Evolutionary conservation across 495 filamentous ascomycete species (phyloP).

Genomic region (Xylaria bambusicola): DNA sequence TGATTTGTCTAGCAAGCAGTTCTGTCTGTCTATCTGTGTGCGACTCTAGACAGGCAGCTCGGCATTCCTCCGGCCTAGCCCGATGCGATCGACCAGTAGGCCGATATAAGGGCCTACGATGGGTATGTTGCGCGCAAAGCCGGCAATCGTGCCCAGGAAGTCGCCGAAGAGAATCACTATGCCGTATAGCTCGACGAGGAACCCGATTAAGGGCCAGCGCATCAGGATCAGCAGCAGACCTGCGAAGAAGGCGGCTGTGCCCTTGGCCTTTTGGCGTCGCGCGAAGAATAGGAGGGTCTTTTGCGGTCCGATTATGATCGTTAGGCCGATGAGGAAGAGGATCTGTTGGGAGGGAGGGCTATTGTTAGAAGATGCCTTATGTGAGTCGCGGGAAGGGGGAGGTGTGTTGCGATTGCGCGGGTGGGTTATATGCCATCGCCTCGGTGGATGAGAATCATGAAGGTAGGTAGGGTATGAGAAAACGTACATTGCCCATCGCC

Average conservation of each 20-base stretch:
- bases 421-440: not conserved
- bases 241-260: slow-evolving; percentile 83
- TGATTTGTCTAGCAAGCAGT: too few relatives aligned
- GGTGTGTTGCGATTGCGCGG: not conserved
- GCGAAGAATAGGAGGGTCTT: slow-evolving; percentile 94
- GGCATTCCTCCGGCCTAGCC: slow-evolving; percentile 68
- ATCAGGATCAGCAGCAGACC: slow-evolving; percentile 85
- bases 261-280: slow-evolving; percentile 86
- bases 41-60: slow-evolving; percentile 72
- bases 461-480: not conserved
- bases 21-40: not conserved
- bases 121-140: slow-evolving; percentile 82
- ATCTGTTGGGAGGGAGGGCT: slow-evolving; percentile 58
- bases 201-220: slow-evolving; percentile 86
- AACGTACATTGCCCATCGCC: slow-evolving; percentile 81
- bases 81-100: slow-evolving; percentile 60
- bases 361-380: too few relatives aligned
- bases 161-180: slow-evolving; percentile 93
- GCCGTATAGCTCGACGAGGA: slow-evolving; percentile 87
- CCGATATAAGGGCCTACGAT: slow-evolving; percentile 84
- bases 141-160: slow-evolving; percentile 87
- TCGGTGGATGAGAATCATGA: not conserved
- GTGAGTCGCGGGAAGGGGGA: not conserved
- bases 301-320: slow-evolving; percentile 88
- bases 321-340: slow-evolving; percentile 94